Conservation (phyloP, 768 basidiomycete species). For the Tricholoma furcatifolium region DNA sequence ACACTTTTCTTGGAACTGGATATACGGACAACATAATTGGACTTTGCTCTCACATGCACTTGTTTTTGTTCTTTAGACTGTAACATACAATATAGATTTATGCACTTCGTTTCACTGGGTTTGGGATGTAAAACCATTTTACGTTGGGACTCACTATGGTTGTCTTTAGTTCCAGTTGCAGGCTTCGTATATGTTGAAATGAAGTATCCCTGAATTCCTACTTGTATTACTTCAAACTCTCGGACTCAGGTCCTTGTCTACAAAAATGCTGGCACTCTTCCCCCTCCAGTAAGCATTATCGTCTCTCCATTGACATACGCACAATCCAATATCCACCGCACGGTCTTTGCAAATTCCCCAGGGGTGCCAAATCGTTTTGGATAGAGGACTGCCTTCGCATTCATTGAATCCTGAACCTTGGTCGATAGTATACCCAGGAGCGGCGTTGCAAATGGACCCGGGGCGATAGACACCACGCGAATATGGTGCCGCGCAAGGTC, state of each 20-base stretch:
- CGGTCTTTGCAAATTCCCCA: constrained; percentile 50
- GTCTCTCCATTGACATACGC: constrained; percentile 59
- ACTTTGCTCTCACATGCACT: no score
- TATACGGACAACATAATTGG: no score
- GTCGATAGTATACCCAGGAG: neutral
- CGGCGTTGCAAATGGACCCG: constrained; percentile 46
- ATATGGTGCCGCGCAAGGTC: constrained; percentile 53
- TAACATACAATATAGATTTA: neutral
- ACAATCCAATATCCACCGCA: constrained; percentile 50
- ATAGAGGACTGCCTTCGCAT: constrained; percentile 40
- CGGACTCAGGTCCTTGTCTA: neutral
- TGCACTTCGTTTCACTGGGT: neutral
- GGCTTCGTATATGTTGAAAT: no score
- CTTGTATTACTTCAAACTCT: no score
- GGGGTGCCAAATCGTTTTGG: constrained; percentile 49
- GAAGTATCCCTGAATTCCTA: no score
- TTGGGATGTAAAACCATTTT: neutral
- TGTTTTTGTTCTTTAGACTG: neutral
- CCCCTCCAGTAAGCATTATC: constrained; percentile 44
- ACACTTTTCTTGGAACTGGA: no score
- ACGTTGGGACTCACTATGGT: no score
- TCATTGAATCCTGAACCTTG: constrained; percentile 15
- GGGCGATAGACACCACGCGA: constrained; percentile 58
- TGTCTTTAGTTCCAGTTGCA: no score
- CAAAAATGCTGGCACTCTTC: neutral